phyloP scores from a whole-genome alignment of 2,329 filamentous ascomycete genomes.

The Ophiostoma quercus region DNA sequence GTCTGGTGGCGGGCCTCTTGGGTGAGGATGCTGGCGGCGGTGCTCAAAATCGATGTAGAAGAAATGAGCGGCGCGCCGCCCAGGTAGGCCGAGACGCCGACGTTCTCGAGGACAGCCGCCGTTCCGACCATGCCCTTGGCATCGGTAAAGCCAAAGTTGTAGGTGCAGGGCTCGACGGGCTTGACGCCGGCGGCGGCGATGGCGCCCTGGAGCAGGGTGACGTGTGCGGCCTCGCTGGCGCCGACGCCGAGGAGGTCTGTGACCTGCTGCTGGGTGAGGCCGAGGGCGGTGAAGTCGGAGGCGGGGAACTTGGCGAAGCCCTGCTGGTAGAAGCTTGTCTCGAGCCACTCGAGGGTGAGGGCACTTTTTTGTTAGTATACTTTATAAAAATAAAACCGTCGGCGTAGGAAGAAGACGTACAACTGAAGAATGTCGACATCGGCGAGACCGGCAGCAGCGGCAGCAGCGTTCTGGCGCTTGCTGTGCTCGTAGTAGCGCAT shows the following conservation, averaged over 20 bases:
- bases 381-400: too few species aligned
- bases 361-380: slow-evolving; percentile 39
- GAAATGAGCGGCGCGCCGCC: slow-evolving; percentile 63
- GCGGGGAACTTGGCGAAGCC: slow-evolving; percentile 63
- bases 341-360: slow-evolving; percentile 69
- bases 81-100: slow-evolving; percentile 69
- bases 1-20: slow-evolving; percentile 70
- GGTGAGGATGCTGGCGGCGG: slow-evolving; percentile 65
- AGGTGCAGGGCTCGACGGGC: slow-evolving; percentile 64
- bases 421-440: slow-evolving; percentile 57
- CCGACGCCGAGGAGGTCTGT: slow-evolving; percentile 58
- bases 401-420: slow-evolving; percentile 36
- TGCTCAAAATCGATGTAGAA: slow-evolving; percentile 54
- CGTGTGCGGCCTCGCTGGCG: slow-evolving; percentile 58
- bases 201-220: slow-evolving; percentile 53
- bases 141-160: slow-evolving; percentile 66
- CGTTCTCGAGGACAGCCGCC: slow-evolving; percentile 64
- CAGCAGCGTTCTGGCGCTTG: slow-evolving; percentile 48
- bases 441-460: slow-evolving; percentile 42
- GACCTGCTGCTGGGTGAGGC: slow-evolving; percentile 51
- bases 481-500: slow-evolving; percentile 44
- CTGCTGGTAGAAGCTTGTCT: slow-evolving; percentile 65
- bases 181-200: slow-evolving; percentile 58
- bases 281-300: slow-evolving; percentile 59
- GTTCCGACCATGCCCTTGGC: slow-evolving; percentile 63